A percentile compares a stretch with the other conserved stretches of the same genome.
Evolutionary conservation across 116 monocot genomes (phyloP).

Genomic region (Posidonia oceanica): DNA sequence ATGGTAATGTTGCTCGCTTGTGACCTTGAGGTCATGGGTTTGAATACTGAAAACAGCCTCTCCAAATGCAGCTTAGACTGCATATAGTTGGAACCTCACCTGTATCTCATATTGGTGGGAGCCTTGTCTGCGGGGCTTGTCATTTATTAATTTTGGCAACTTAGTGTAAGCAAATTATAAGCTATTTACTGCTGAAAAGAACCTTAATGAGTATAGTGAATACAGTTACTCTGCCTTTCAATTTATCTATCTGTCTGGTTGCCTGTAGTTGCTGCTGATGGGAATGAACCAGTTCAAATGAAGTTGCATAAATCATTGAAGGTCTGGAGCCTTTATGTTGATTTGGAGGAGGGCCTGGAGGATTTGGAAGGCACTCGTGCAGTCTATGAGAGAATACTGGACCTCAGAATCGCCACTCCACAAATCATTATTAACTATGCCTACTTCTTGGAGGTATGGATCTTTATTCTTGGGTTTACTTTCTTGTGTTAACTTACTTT

Average conservation of each 20-base stretch:
- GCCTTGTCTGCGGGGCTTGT: no score
- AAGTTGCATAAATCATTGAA: slow-evolving; percentile 83
- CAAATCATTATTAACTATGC: slow-evolving; percentile 97
- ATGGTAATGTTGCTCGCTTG: no score
- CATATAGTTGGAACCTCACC: no score
- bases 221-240: background rate
- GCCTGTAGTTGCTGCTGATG: slow-evolving; percentile 80
- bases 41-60: no score
- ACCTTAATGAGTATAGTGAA: no score
- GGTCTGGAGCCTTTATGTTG: slow-evolving; percentile 93
- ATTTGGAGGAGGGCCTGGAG: slow-evolving; percentile 89
- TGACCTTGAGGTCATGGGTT: no score
- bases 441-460: slow-evolving; percentile 73
- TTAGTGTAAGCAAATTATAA: no score
- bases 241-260: background rate
- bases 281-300: slow-evolving; percentile 90
- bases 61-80: no score
- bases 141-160: no score
- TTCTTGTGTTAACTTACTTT: background rate
- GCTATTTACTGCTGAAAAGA: no score
- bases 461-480: background rate
- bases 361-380: slow-evolving; percentile 73
- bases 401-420: slow-evolving; percentile 91
- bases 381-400: slow-evolving; percentile 92
- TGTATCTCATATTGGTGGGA: no score